Evolutionary conservation across 768 basidiomycete species (phyloP).

Genomic region (Kwoniella dejecticola): DNA sequence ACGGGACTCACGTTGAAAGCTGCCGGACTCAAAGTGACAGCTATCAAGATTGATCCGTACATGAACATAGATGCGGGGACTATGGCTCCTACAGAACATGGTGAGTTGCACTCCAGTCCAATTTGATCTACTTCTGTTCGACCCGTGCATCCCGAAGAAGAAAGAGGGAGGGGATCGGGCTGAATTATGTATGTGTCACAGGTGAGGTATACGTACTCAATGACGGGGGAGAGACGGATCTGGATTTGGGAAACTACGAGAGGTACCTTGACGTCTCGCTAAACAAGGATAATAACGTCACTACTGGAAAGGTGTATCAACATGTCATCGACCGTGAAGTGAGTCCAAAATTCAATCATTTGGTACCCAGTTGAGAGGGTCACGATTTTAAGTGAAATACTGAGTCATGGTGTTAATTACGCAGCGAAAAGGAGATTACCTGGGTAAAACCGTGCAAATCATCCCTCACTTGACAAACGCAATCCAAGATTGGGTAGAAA

Average conservation of each 20-base stretch:
- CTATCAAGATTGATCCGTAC: slow-evolving; percentile 99
- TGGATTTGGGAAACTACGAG: slow-evolving; percentile 98
- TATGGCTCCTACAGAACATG: slow-evolving; percentile 97
- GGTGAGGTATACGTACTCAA: slow-evolving; percentile 98
- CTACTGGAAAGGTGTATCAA: slow-evolving; percentile 95
- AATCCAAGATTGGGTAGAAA: slow-evolving; percentile 98
- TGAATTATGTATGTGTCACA: slow-evolving; percentile 36
- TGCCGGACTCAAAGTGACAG: slow-evolving; percentile 91
- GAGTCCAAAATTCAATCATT: slow-evolving; percentile 48
- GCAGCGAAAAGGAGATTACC: slow-evolving; percentile 65
- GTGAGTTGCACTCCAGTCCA: slow-evolving; percentile 64
- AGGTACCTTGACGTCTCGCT: slow-evolving; percentile 94
- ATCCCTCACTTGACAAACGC: slow-evolving; percentile 95
- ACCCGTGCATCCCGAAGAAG: too few relatives aligned
- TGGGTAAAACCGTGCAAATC: slow-evolving; percentile 96
- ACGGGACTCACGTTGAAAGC: slow-evolving; percentile 95
- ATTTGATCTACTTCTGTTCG: not conserved
- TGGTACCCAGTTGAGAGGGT: too few relatives aligned
- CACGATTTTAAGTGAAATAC: too few relatives aligned
- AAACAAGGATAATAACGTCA: slow-evolving; percentile 94
- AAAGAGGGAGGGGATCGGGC: too few relatives aligned
- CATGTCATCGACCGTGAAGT: slow-evolving; percentile 98
- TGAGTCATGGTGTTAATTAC: not conserved
- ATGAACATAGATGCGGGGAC: slow-evolving; percentile 99
- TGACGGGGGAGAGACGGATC: slow-evolving; percentile 96